Evolutionary conservation across 2,329 filamentous ascomycete genomes (phyloP), one percentile per base, ranked within the genome.

Genomic region (Ascochyta pisi): DNA sequence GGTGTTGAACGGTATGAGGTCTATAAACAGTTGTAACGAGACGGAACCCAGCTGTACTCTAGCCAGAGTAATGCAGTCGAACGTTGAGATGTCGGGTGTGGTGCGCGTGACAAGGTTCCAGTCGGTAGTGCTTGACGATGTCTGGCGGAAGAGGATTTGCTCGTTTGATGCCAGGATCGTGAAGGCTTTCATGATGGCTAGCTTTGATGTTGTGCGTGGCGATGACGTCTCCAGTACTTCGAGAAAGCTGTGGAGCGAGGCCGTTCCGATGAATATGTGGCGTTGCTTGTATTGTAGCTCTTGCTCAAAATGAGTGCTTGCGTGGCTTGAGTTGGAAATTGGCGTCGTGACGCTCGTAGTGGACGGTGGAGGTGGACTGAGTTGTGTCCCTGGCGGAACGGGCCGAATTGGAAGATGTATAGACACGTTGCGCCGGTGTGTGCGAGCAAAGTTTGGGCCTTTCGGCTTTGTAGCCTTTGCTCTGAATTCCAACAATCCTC

Each of bases 211-310:
- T 3, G 34, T 66, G 38, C 62, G 55, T 2, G 57, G 38, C 2
- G 63, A 38, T 0, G 64, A 58, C 3, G 68, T 53, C 15, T 72
- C 69, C 4, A 73, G 65, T 5, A 63, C 44, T 12, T 67, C 62
- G 19, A 73, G 63, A 43, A 73, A 73, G 48, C 66, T 58, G 53
- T 72, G 63, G 0, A 73, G 60, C 0, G 69, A 73, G 5, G 68
- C 68, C 2, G 71, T 70, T 31, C 71, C 71, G 40, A 73, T 62
- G 44, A 73, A 73, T 8, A 65, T 73, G 58, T 73, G 70, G 27
- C 70, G 70, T 50, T 72, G 65, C 39, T 72, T 68, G 62, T 73
- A 73, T 45, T 71, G 66, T 3, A 71, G 60, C 16, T 72, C 70
- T 7, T 61, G 61, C 47, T 70, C 69, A 40, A 62, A 52, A 26